Percentiles rank a stretch among this genome's conserved stretches.
phyloP scores from a whole-genome alignment of 192 early-diverging fungal species.

The Rhizophagus clarus region DNA sequence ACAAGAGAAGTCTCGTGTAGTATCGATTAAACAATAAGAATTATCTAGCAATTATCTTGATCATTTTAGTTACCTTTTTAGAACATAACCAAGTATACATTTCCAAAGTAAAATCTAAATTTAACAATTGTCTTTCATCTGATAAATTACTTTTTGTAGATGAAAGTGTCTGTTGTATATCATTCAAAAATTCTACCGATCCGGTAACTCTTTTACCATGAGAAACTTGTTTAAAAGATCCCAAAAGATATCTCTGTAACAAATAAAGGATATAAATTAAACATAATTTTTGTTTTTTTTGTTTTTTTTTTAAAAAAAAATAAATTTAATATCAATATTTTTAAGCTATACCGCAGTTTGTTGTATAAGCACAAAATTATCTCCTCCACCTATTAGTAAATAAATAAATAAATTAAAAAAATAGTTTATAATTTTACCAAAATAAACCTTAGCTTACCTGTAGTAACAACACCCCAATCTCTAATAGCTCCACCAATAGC shows the following conservation, averaged over 20 bases:
- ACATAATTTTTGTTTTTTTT: background rate
- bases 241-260: conserved; percentile 24
- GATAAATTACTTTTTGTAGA: conserved; percentile 22
- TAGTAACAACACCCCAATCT: conserved; percentile 67
- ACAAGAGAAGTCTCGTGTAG: background rate
- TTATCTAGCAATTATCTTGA: background rate
- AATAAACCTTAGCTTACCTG: conserved; percentile 31
- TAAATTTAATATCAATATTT: background rate
- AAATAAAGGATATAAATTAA: background rate
- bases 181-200: conserved; percentile 46
- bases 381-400: conserved; percentile 42
- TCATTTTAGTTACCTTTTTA: conserved; percentile 40
- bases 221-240: conserved; percentile 35
- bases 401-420: background rate
- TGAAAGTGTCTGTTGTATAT: conserved; percentile 6
- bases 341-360: conserved; percentile 55
- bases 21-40: too few species aligned
- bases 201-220: conserved; percentile 39
- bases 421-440: background rate
- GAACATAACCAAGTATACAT: conserved; percentile 45
- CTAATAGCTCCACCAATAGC: conserved; percentile 59
- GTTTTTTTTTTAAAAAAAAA: too few species aligned
- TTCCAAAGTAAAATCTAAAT: conserved; percentile 40
- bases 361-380: conserved; percentile 45
- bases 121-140: conserved; percentile 43